A percentile compares a stretch with the other conserved stretches of the same genome.
These are phyloP conservation scores for Colletotrichum sp. DNA, from an alignment of 2,329 filamentous ascomycete species.

Conservation along the genomic window DNA sequence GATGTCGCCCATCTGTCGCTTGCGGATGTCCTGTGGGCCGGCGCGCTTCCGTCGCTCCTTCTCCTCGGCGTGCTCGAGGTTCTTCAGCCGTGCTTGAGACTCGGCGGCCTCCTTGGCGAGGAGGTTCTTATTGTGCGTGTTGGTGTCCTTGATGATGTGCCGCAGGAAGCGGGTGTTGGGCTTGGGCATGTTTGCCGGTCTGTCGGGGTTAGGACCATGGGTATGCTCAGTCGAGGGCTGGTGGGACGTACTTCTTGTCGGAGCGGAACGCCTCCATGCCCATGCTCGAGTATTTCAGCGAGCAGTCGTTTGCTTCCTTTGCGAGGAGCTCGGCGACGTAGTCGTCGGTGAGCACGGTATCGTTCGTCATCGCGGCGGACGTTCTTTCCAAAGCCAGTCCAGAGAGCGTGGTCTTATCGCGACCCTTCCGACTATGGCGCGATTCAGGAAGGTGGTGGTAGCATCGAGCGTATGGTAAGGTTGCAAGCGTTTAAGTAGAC, in stretches of 20 bases:
- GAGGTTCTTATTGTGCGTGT: constrained; percentile 86
- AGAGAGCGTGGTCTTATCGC: neutral
- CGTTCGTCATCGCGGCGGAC: constrained; percentile 41
- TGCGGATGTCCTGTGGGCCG: constrained; percentile 56
- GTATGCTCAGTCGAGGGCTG: neutral
- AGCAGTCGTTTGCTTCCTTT: constrained; percentile 78
- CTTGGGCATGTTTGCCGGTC: constrained; percentile 74
- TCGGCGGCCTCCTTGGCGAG: constrained; percentile 85
- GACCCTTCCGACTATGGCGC: neutral
- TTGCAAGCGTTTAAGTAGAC: neutral
- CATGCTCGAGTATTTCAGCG: constrained; percentile 75
- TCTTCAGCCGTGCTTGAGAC: constrained; percentile 71
- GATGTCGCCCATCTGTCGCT: constrained; percentile 65
- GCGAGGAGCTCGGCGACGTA: constrained; percentile 82
- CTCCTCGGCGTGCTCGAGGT: constrained; percentile 57
- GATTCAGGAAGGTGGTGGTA: neutral
- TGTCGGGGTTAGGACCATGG: constrained; percentile 36
- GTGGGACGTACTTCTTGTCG: constrained; percentile 50
- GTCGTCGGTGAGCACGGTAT: constrained; percentile 71
- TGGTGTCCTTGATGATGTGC: constrained; percentile 87
- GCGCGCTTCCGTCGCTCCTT: constrained; percentile 50
- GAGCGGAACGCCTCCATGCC: constrained; percentile 70
- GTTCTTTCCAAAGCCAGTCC: neutral
- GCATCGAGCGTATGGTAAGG: neutral
- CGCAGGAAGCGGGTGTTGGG: constrained; percentile 91